Evolutionary conservation across 371 early-diverging fungal genomes (phyloP), one percentile per base, ranked within the genome.

Genomic region (Mucor plumbeus): DNA sequence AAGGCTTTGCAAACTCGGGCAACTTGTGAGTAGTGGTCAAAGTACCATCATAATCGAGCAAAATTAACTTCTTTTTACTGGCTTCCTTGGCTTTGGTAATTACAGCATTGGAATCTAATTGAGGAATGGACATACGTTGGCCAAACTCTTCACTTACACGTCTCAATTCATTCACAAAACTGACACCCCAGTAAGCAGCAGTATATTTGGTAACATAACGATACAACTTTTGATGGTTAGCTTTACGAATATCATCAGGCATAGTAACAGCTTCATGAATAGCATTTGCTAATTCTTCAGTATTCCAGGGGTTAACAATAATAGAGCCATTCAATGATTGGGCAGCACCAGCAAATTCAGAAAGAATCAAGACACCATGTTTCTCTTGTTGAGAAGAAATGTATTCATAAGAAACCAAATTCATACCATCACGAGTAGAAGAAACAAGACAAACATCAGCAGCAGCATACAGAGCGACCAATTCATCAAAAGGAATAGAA

Each of bases 371-470:
- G 7, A 96, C 96, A 58, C 99, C 99, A 70, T 99, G 94, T 36
- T 87, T 90, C 47, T 94, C 87, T 72, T 93, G 89, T 78, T 99
- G 99, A 69, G 94, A 95, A 13, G 97, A 93, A 69, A 99, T 94
- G 78, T 99, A 99, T 83, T 99, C 99, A 78, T 99, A 92, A 26
- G 97, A 93, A 0, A 79, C 99, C 70, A 99, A 77, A 84, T 99
- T 99, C 99, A 99, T 99, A 59, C 99, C 99, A 80, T 99, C 99
- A 43, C 99, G 90, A 3, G 99, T 95, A 31, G 98, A 97, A 35
- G 99, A 95, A 19, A 99, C 92, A 47, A 99, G 77, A 71, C 99
- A 98, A 13, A 93, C 97, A 81, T 99, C 99, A 0, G 98, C 88
- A 8, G 94, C 88, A 7, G 97, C 90, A 76, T 99, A 99, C 40